phyloP scores from a whole-genome alignment of 352 stramenopile species.

The Globisporangium uncinulatum region DNA sequence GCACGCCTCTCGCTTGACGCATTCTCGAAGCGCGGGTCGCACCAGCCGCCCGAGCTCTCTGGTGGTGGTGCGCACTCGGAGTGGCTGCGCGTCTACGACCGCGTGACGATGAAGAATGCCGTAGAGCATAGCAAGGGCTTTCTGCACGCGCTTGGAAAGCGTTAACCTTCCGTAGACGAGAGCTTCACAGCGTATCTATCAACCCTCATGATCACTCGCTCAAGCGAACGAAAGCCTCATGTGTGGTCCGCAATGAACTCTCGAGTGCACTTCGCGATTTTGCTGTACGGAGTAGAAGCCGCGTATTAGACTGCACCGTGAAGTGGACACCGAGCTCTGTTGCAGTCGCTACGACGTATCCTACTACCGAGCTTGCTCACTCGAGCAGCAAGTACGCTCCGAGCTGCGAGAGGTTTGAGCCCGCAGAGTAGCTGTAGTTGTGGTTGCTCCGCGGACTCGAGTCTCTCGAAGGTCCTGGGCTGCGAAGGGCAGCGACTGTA shows the following conservation, averaged over 20 bases:
- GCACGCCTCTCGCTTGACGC: conserved; percentile 62
- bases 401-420: conserved; percentile 12
- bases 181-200: background rate
- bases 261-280: no score
- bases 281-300: no score
- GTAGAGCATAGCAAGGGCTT: conserved; percentile 64
- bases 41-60: conserved; percentile 1
- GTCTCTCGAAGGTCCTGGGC: background rate
- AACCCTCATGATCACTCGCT: background rate
- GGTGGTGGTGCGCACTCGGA: conserved; percentile 18
- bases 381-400: conserved; percentile 10
- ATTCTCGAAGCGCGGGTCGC: conserved; percentile 29
- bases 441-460: conserved; percentile 7
- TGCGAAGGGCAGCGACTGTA: background rate
- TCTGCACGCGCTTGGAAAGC: conserved; percentile 21
- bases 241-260: no score
- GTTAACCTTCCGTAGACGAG: background rate
- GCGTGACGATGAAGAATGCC: conserved; percentile 54
- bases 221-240: no score
- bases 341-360: background rate
- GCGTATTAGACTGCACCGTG: background rate
- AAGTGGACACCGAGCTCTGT: background rate
- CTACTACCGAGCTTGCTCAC: background rate
- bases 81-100: conserved; percentile 66
- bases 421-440: conserved; percentile 4